Base-by-base conservation (phyloP, 2,329 filamentous ascomycete genomes). In the Verticillium nonalfalfae region DNA sequence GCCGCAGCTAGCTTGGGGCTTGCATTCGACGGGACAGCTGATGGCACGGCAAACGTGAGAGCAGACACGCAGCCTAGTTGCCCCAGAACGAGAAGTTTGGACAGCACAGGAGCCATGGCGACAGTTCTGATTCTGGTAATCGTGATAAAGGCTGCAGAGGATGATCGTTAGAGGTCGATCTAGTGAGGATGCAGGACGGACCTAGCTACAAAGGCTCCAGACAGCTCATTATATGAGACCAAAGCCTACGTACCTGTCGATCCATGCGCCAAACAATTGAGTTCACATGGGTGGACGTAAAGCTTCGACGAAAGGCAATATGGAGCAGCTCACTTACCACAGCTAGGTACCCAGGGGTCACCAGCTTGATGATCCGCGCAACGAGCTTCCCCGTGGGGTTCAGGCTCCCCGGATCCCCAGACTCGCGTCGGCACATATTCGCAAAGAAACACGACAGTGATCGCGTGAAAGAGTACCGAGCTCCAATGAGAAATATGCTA, bases 31-130 rank as follows among this genome's bases (percentile, higher is more conserved):
- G 76, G 71, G 13, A 72, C 70, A 34, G 73, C 69, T 18, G 67
- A 52, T 7, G 76, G 76, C 13, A 78, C 61, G 36, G 67, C 70
- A 64, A 76, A 76, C 9, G 67, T 70, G 57, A 76, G 64, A 13
- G 68, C 70, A 35, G 66, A 62, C 11, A 56, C 65, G 35, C 38
- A 2, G 10, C 31, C 33, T 15, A 58, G 13, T 3, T 59, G 57
- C n/a, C n/a, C 39, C 56, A 58, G 21, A 26, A 54, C 31, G 7
- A 39, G 6, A 3, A 40, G 13, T 15, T 39, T 34, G 15, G 59
- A 40, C 54, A 60, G 13, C 3, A 52, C 45, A 26, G 45, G 45
- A 52, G 45, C 45, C 45, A 52, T 52, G 10, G 18, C 7, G 21
- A 10, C 18, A 26, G 21, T 11, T 7, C 9, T 36, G 35, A 36